These are phyloP conservation scores for Solidago caesia DNA, from an alignment of 129 eudicot genomes.

Conservation along the genomic window DNA sequence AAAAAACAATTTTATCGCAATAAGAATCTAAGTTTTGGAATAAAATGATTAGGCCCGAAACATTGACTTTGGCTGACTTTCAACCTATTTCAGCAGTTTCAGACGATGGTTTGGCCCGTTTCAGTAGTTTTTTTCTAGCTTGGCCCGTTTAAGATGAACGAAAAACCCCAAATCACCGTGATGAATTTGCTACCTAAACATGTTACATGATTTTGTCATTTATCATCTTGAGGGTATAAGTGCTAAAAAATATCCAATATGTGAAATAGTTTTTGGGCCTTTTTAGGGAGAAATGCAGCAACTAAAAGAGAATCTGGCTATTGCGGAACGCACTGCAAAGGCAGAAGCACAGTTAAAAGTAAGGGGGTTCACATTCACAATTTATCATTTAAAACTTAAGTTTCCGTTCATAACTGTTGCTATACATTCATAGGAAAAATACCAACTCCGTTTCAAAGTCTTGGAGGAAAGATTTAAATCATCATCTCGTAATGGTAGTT, in stretches of 20 bases:
- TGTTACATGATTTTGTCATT: background rate
- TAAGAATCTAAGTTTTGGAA: background rate
- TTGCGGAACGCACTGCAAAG: constrained; percentile 95
- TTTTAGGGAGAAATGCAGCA: constrained; percentile 92
- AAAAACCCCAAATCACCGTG: background rate
- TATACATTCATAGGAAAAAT: constrained; percentile 63
- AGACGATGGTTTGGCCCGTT: too few relatives aligned
- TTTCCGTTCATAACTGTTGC: background rate
- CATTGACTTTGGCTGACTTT: too few relatives aligned
- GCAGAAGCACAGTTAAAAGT: constrained; percentile 94
- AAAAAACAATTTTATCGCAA: background rate
- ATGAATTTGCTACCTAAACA: background rate
- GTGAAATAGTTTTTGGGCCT: background rate
- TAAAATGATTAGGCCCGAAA: background rate
- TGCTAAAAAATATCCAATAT: background rate
- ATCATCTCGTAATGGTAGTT: constrained; percentile 41
- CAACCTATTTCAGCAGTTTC: too few relatives aligned
- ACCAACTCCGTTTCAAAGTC: constrained; percentile 84
- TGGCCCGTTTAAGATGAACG: background rate
- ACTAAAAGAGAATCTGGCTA: constrained; percentile 74
- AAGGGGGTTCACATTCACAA: constrained; percentile 20
- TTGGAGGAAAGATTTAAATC: constrained; percentile 81
- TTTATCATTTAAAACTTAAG: constrained; percentile 19
- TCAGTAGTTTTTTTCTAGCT: background rate
- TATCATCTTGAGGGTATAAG: background rate